A percentile compares a stretch with the other conserved stretches of the same genome.
Evolutionary conservation across 208 protist genomes (phyloP).

Genomic region (Trypanosoma cruzi): DNA sequence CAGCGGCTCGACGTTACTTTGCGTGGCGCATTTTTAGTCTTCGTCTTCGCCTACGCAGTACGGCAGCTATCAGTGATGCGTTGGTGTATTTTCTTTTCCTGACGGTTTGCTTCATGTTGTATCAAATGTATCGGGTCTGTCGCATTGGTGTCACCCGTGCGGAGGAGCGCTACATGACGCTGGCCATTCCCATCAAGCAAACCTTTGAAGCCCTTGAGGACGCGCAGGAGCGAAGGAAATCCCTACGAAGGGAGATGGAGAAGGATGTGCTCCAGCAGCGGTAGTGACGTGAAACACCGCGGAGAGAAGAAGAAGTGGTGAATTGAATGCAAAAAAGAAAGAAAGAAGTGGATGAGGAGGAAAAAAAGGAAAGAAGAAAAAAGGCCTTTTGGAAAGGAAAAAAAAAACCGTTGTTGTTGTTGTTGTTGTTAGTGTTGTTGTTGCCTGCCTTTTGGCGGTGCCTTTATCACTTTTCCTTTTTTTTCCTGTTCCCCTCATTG

Average conservation of each 20-base stretch:
- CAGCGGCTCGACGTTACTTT: constrained; percentile 46
- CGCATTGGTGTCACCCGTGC: constrained; percentile 75
- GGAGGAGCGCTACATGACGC: constrained; percentile 72
- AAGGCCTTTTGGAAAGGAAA: background rate
- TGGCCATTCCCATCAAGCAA: constrained; percentile 79
- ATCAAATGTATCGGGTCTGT: constrained; percentile 78
- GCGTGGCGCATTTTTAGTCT: constrained; percentile 63
- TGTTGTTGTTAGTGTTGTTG: background rate
- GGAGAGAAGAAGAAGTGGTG: no score
- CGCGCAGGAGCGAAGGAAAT: constrained; percentile 48
- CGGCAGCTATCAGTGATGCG: constrained; percentile 70
- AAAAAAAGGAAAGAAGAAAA: background rate
- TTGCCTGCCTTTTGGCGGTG: no score
- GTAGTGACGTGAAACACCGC: no score
- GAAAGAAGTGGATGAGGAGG: background rate
- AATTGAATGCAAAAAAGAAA: background rate
- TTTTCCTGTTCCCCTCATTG: no score
- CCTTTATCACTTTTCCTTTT: no score
- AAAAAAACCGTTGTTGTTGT: background rate
- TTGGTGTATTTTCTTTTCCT: constrained; percentile 77
- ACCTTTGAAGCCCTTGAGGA: constrained; percentile 78
- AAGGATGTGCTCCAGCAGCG: constrained; percentile 61
- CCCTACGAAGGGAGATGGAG: constrained; percentile 68
- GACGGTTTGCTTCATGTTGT: constrained; percentile 66
- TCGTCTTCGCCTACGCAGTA: constrained; percentile 59